Evolutionary conservation across 306 rosid genomes (phyloP).

Genomic region (Casuarina glauca): DNA sequence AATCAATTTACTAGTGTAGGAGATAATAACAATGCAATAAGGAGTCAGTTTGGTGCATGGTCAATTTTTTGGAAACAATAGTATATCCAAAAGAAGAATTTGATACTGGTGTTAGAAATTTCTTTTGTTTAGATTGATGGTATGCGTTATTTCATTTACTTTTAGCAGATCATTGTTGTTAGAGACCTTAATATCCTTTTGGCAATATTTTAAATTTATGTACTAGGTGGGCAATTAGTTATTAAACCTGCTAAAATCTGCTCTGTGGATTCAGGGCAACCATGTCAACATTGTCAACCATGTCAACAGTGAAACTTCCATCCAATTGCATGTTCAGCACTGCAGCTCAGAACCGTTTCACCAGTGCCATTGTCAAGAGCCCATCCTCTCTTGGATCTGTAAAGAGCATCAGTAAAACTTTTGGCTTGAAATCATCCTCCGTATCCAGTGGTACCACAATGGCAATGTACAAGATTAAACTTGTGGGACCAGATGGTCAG

Average conservation of each 20-base stretch:
- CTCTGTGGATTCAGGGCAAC: constrained; percentile 33
- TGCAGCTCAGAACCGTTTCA: constrained; percentile 24
- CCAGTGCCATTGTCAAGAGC: constrained; percentile 38
- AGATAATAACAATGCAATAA: background rate
- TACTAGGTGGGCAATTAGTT: background rate
- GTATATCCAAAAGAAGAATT: background rate
- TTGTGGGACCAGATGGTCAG: constrained; percentile 59
- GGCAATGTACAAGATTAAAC: constrained; percentile 73
- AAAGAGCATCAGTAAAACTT: constrained; percentile 43
- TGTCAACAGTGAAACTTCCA: constrained; percentile 48
- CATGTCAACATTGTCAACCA: constrained; percentile 57
- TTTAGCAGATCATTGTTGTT: background rate
- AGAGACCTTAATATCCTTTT: background rate
- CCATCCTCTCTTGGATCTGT: constrained; percentile 53
- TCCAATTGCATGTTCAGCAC: constrained; percentile 41
- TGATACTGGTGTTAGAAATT: background rate
- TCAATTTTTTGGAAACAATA: background rate
- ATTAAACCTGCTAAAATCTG: constrained; percentile 18
- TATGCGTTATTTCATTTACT: background rate
- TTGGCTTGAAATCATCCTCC: constrained; percentile 61
- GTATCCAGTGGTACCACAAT: constrained; percentile 52
- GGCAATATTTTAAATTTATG: background rate
- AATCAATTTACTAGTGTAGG: background rate
- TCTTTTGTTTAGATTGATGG: background rate
- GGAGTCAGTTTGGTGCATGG: background rate